phyloP scores from a whole-genome alignment of 129 eudicot genomes.

The Tanacetum coccineum region DNA sequence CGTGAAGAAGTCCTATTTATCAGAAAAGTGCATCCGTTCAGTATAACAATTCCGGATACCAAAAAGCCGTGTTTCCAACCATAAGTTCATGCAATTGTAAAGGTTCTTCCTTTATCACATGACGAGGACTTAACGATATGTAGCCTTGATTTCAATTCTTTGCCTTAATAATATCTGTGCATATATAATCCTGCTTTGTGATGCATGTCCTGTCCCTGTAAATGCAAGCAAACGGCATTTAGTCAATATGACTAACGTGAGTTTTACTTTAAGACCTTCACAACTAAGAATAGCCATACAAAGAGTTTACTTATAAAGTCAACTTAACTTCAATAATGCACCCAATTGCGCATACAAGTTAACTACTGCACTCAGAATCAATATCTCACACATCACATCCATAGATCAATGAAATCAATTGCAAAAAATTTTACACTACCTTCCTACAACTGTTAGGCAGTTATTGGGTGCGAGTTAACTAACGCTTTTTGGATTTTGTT shows the following conservation, averaged over 20 bases:
- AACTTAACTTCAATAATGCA: no score
- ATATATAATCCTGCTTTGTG: no score
- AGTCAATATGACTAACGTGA: not conserved
- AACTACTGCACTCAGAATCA: no score
- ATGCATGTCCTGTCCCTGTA: not conserved
- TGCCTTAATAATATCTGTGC: not conserved
- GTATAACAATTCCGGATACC: constrained; percentile 15
- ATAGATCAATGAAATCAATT: no score
- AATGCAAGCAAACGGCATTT: not conserved
- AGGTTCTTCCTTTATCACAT: constrained; percentile 23
- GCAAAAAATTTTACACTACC: no score
- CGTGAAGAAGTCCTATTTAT: constrained; percentile 6
- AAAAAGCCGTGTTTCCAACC: constrained; percentile 8
- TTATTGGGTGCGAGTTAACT: no score
- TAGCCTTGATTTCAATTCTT: constrained; percentile 23
- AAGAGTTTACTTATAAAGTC: no score
- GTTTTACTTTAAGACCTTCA: not conserved
- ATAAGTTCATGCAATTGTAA: constrained; percentile 20
- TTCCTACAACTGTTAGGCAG: no score
- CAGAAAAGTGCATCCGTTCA: constrained; percentile 9
- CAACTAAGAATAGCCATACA: not conserved
- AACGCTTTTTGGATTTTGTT: no score
- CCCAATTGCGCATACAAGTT: no score
- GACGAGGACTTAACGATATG: constrained; percentile 11
- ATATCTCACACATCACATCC: no score